Evolutionary conservation across 2,329 filamentous ascomycete species (phyloP), one percentile per base, ranked within the genome.

Genomic region (Sporothrix protearum): DNA sequence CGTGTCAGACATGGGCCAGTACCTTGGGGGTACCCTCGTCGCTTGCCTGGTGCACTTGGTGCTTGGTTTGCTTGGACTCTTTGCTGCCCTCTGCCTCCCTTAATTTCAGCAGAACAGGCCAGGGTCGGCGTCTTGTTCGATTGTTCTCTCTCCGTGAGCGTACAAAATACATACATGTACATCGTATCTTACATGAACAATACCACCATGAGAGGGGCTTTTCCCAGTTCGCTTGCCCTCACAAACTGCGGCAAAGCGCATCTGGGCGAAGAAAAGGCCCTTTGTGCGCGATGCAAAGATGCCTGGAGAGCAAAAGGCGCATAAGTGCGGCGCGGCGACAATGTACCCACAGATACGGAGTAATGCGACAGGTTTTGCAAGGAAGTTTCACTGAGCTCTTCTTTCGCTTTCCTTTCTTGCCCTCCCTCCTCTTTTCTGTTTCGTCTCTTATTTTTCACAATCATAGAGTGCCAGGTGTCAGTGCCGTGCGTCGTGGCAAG

Each of bases 21-120:
- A 70, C 55, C 39, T 57, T 4, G 19, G 22, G 55, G n/a, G 55
- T 61, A 70, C 36, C 36, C 19, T 30, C 28, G 45, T 36, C 64
- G 19, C 19, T 36, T 51, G 25, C 42, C 53, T 33, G 45, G 64
- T 67, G 64, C 16, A 36, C 51, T 47, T 69, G 68, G 68, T 47
- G 51, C 51, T 47, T 69, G 68, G 68, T 47, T 30, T 30, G 68
- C 53, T 59, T 45, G 49, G 67, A 49, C 49, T 45, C 10, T 45
- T 30, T 25, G 25, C 19, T 33, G 14, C 25, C 51, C 14, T 25
- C 10, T 61, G 59, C 59, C 55, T 63, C 55, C 39, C 68, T 49
- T 70, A 63, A 61, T 70, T 63, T 61, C 28, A 63, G 28, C 39
- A 45, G 22, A 57, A 57, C 19, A 39, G 66, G 36, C 66, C 49